Conservation (phyloP, 2,329 filamentous ascomycete species). For the Cladobotryum mycophilum region DNA sequence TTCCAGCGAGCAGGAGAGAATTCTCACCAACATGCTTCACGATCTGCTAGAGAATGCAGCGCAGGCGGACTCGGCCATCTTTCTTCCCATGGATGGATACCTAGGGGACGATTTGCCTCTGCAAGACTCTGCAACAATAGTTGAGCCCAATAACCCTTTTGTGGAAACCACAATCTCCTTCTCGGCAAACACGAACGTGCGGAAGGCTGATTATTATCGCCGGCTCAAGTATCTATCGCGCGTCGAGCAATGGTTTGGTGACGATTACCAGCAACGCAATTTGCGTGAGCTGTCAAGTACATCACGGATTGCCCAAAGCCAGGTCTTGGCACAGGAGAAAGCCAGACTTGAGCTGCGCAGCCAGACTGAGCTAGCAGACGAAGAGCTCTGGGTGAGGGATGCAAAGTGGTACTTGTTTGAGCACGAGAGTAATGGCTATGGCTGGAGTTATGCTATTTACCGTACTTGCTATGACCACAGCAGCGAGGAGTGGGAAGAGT, state of each 20-base stretch:
- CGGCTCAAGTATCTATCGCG: slow-evolving; percentile 12
- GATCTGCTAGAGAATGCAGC: slow-evolving; percentile 18
- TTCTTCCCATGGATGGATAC: slow-evolving; percentile 24
- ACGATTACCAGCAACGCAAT: background rate
- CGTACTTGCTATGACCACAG: slow-evolving; percentile 15
- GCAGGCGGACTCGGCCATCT: slow-evolving; percentile 20
- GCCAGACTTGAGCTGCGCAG: slow-evolving; percentile 13
- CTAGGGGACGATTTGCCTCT: slow-evolving; percentile 15
- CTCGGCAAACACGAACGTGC: slow-evolving; percentile 7
- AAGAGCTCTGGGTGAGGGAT: slow-evolving; percentile 3
- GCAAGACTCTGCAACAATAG: slow-evolving; percentile 9
- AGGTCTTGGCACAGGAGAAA: slow-evolving; percentile 2
- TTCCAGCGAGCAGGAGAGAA: slow-evolving; percentile 5
- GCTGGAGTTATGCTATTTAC: slow-evolving; percentile 21
- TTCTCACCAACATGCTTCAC: slow-evolving; percentile 18
- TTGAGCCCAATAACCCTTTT: slow-evolving; percentile 3
- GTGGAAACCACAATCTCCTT: slow-evolving; percentile 11
- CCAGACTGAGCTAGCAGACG: background rate
- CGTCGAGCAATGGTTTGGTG: background rate
- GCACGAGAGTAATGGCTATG: background rate
- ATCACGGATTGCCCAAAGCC: background rate
- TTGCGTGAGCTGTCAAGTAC: background rate
- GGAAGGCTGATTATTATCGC: slow-evolving; percentile 11
- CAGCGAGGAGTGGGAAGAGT: slow-evolving; percentile 19
- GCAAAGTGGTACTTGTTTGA: background rate